Evolutionary conservation across 345 rosid species (phyloP).

Genomic region (Hevea brasiliensis): DNA sequence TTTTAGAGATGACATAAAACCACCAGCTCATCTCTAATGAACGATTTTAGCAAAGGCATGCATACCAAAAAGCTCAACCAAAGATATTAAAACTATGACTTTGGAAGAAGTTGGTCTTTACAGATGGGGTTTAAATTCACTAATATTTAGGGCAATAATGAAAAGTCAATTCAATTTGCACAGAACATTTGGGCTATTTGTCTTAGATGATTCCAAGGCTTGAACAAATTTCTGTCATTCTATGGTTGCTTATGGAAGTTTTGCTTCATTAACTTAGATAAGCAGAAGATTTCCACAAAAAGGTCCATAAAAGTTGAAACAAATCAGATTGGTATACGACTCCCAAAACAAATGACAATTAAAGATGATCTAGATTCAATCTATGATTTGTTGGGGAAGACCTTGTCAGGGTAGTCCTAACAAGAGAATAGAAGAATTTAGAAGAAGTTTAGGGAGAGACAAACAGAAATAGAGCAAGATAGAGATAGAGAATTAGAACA

Average conservation of each 20-base stretch:
- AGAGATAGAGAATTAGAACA: too few species aligned
- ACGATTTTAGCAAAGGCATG: neutral
- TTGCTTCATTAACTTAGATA: neutral
- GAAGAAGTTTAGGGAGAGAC: too few species aligned
- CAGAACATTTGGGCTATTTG: neutral
- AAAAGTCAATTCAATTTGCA: neutral
- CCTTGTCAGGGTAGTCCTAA: too few species aligned
- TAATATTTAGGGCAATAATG: neutral
- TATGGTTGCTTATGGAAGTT: neutral
- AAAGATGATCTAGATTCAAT: neutral
- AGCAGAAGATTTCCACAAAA: neutral
- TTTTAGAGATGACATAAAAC: neutral
- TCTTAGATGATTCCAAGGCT: neutral
- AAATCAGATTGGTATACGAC: neutral
- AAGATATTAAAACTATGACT: neutral
- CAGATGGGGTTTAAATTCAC: neutral
- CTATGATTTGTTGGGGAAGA: neutral
- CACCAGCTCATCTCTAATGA: neutral
- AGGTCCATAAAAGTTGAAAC: neutral
- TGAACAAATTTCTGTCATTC: neutral
- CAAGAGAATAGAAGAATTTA: too few species aligned
- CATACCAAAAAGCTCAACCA: slow-evolving; percentile 7
- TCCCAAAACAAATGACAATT: neutral
- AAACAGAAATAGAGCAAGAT: too few species aligned
- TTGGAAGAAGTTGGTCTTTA: neutral